Evolutionary conservation across 352 stramenopile species (phyloP), one percentile per base, ranked within the genome.

Genomic region (Albugo candida): DNA sequence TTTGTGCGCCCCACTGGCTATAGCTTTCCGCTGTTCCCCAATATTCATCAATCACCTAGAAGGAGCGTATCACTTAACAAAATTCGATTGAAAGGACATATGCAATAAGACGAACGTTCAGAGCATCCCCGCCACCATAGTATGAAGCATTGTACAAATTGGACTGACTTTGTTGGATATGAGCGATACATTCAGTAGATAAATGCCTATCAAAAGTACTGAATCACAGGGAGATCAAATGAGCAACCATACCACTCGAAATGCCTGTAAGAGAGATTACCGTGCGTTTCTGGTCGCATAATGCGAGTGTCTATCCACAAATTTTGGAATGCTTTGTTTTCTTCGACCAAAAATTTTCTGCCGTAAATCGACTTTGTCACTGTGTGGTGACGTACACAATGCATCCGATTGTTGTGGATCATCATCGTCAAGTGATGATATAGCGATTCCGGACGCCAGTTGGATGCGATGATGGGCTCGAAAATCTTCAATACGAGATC

Each of bases 401-500:
- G 35, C 36, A 14, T 51, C 50, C 36, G 36, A n/a, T 21, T 52
- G 19, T 27, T 49, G 47, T 8, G 24, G 44, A 52, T 76, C 59
- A 24, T 70, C 69, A 3, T 55, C 52, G 46, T 80, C 67, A 43
- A 79, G 60, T 5, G 65, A 65, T 2, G 77, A 91, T 10, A 74
- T 70, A 11, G 82, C 71, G 24, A 92, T 86, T 0, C 70, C 76
- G 1, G 75, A 83, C 6, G 78, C 78, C 1, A 88, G 50, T 40
- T 88, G 75, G 3, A 92, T 61, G 11, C 78, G 72, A 48, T 92
- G 76, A 18, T 88, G 75, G 2, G 75, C 78, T 49, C 78, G 59
- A 56, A 92, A 87, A 47, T 88, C 78, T 55, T 92, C 78, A 35
- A 92, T 70, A 31, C 74, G 67, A 3, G 65, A 57, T 35, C 70